These are phyloP conservation scores for Eimeria brunetti DNA, from an alignment of 169 alveolate species.

Conservation along the genomic window DNA sequence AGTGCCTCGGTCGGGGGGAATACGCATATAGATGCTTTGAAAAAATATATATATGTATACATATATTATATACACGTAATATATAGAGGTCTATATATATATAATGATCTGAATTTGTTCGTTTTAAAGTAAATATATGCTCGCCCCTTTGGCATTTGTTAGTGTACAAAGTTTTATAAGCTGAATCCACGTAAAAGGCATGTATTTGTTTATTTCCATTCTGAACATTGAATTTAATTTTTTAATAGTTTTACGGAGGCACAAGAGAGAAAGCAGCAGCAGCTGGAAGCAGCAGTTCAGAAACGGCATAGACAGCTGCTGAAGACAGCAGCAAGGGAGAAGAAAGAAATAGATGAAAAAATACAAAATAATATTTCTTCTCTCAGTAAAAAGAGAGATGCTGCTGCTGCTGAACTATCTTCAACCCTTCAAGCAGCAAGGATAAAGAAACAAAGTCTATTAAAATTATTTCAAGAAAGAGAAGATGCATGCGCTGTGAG, in stretches of 20 bases:
- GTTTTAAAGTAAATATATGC: too few relatives aligned
- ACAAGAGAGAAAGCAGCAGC: neutral
- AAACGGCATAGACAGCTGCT: neutral
- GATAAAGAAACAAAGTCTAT: neutral
- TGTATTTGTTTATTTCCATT: too few relatives aligned
- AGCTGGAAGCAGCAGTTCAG: neutral
- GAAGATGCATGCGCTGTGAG: neutral
- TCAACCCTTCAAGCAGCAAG: neutral
- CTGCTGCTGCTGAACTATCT: neutral
- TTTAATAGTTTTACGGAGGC: conserved; percentile 13
- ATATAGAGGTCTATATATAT: too few relatives aligned
- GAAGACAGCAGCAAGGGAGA: neutral
- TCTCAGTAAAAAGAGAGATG: neutral
- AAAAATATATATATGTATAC: too few relatives aligned
- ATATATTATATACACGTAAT: too few relatives aligned
- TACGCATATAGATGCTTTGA: too few relatives aligned
- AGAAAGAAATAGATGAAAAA: neutral
- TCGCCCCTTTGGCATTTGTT: too few relatives aligned
- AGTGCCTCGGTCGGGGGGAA: too few relatives aligned
- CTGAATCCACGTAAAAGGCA: too few relatives aligned
- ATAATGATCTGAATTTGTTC: too few relatives aligned
- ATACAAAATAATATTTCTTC: neutral
- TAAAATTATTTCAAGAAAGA: neutral
- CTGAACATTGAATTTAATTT: neutral
- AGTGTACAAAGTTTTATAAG: too few relatives aligned